Base-by-base conservation (phyloP, 768 basidiomycete species). In the Daedalea quercina region DNA sequence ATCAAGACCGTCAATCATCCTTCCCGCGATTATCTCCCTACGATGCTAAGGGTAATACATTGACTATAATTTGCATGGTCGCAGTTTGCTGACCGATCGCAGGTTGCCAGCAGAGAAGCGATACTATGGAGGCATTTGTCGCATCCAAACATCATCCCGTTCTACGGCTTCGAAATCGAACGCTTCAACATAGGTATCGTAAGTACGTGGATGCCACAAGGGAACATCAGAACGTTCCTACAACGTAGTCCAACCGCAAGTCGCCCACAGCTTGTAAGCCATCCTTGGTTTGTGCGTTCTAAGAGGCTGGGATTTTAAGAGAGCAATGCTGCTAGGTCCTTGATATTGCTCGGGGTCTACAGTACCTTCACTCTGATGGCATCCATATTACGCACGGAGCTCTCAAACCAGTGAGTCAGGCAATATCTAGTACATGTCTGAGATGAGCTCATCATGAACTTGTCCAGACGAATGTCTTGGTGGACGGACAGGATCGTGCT, bases 361-460 rank as follows among this genome's bases (percentile, higher is more conserved):
- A 53, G 19, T 63, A 60, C 43, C 55, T 64, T 8, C 65, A 66
- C 44, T 37, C 45, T 20, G 28, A 31, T 11, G 6, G 11, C 11
- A 37, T 60, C 19, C 49, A 47, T 40, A 50, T 66, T 17, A 35
- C 64, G 7, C 65, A 66, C 49, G 62, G 61, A 0, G 63, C 61
- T 37, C 34, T 66, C 12, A 61, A 64, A 49, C 57, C 50, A 7
- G 64, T 60, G 34, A 20, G 62, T 57, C 9, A 37, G 7, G 44
- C 24, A 40, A 20, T 2, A 22, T 31, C 19, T 47, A 28, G 6
- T 9, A 31, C 20, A 45, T 17, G 15, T 45, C 4, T 19, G 24
- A 15, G 19, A 19, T 13, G 9, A 7, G 11, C 28, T 17, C 3
- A 34, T 17, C 41, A 51, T 28, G 9, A 3, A 9, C 4, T 50